Base-by-base conservation (phyloP, 1,284 basidiomycete species). In the Puccinia hordei region DNA sequence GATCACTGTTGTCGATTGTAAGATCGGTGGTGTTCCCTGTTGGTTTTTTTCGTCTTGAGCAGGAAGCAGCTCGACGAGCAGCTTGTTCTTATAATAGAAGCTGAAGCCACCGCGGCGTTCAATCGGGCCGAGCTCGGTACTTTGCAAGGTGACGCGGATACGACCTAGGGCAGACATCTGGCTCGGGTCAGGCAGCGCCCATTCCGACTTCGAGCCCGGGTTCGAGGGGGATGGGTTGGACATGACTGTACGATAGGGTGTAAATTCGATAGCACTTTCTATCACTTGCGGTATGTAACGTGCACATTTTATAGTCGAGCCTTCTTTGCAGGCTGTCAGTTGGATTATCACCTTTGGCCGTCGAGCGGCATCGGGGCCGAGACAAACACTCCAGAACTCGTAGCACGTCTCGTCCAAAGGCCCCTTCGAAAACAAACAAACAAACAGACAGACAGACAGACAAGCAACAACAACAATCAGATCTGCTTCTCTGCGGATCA, bases 331-430 rank as follows among this genome's bases (percentile, higher is more conserved):
- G 81, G 87, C 89, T 2, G 93, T 93, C 73, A 94, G 88, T 85
- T 94, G 93, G 6, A 94, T 91, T 82, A 93, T 88, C 35, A 82
- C 74, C 33, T 75, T 79, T 27, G 82, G 65, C 89, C 82, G 73
- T 46, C 84, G 81, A 57, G 46, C 65, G 51, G 65, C 68, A 49
- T 82, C 63, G 24, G 84, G 80, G 24, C 74, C 17, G 49, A 85
- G 84, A 82, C 93, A 87, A 71, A 92, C 85, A 82, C 89, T 91
- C 83, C 94, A 88, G 85, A 93, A 93, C 5, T 91, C 87, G 84
- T 93, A 91, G 0, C 88, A 87, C 0, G 92, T 92, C 63, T 87
- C 84, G 1, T 88, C 89, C 35, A 93, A 86, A 0, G 93, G 92
- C 0, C 92, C 93, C 83, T 86, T 69, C 24, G 61, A 6, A 15